Evolutionary conservation across 768 basidiomycete species (phyloP).

Genomic region (Suillus discolor): DNA sequence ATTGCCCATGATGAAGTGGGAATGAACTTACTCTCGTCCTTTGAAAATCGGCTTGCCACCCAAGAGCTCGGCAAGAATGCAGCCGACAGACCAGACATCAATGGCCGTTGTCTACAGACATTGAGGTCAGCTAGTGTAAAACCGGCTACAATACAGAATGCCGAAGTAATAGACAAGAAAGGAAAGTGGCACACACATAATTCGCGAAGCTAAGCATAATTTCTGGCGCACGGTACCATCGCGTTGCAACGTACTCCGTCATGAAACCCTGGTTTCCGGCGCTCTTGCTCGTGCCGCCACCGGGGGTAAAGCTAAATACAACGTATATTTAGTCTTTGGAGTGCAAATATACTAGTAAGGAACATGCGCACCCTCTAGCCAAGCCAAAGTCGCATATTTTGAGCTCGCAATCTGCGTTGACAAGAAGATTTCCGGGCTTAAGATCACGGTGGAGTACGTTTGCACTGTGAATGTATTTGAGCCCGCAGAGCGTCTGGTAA

Average conservation of each 20-base stretch:
- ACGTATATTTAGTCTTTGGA: background rate
- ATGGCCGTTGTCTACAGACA: constrained; percentile 77
- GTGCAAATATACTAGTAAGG: background rate
- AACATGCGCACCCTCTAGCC: constrained; percentile 60
- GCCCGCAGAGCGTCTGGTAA: constrained; percentile 96
- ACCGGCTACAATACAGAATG: background rate
- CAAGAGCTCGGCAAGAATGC: constrained; percentile 90
- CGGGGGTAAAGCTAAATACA: constrained; percentile 64
- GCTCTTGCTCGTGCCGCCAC: constrained; percentile 69
- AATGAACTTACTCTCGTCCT: constrained; percentile 81
- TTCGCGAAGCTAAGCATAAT: constrained; percentile 98
- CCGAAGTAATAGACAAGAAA: background rate
- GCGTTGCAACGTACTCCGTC: constrained; percentile 99
- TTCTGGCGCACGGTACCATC: constrained; percentile 98
- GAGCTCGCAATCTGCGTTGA: constrained; percentile 97
- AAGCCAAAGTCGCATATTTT: constrained; percentile 99
- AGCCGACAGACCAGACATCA: constrained; percentile 96
- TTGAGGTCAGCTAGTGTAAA: constrained; percentile 17
- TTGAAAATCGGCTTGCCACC: constrained; percentile 97
- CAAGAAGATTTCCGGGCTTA: constrained; percentile 92
- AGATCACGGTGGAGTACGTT: constrained; percentile 97
- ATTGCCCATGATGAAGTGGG: background rate
- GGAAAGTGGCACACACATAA: constrained; percentile 53
- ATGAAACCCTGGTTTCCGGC: constrained; percentile 92
- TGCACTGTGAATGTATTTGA: constrained; percentile 98